phyloP scores from a whole-genome alignment of 257 asterid genomes.

The Salvia miltiorrhiza region DNA sequence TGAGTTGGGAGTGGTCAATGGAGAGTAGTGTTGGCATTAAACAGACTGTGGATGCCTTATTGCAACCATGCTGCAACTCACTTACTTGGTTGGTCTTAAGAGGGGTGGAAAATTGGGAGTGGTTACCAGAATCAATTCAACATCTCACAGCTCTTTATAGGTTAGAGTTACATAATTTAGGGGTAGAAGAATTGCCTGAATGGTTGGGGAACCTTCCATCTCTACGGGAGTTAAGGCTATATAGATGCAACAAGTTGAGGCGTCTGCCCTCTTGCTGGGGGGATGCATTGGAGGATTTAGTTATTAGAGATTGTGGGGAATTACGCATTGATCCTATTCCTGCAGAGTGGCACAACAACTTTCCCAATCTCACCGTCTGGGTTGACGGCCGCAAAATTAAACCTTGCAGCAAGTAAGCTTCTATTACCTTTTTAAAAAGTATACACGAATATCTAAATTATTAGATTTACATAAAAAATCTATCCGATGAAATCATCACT shows the following conservation, averaged over 20 bases:
- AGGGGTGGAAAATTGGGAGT: not conserved
- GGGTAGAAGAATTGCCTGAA: not conserved
- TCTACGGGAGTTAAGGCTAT: not conserved
- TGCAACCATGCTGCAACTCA: not conserved
- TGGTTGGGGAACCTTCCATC: not conserved
- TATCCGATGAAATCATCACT: no score
- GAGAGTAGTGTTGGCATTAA: no score
- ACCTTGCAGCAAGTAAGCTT: no score
- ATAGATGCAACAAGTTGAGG: not conserved
- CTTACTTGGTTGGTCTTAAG: not conserved
- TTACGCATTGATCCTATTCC: not conserved
- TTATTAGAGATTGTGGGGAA: not conserved
- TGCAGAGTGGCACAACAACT: not conserved
- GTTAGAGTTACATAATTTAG: not conserved
- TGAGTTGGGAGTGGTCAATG: no score
- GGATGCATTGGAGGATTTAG: not conserved
- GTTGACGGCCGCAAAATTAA: no score
- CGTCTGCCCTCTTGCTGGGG: not conserved
- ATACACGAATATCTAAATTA: no score
- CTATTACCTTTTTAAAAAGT: no score
- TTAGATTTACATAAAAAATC: no score
- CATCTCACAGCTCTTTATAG: not conserved
- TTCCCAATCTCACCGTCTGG: not conserved
- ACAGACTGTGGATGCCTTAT: no score
- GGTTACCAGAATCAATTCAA: not conserved